These are phyloP conservation scores for Macrocybe gigantea DNA, from an alignment of 768 basidiomycete species.

Conservation along the genomic window DNA sequence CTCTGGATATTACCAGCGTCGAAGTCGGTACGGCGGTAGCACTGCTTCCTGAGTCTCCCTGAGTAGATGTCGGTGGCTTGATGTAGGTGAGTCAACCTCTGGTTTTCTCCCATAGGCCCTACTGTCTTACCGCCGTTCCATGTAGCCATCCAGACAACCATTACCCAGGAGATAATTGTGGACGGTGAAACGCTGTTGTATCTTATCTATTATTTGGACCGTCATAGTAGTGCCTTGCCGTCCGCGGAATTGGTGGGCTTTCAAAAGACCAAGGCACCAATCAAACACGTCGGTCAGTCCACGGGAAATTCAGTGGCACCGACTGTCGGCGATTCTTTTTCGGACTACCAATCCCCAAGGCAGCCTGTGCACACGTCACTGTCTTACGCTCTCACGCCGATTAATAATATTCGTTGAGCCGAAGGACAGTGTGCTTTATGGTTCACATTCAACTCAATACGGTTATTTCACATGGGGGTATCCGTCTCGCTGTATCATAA, in stretches of 20 bases:
- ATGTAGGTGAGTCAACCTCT: constrained; percentile 44
- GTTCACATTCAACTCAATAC: too few relatives aligned
- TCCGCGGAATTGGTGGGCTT: constrained; percentile 56
- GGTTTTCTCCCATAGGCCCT: constrained; percentile 12
- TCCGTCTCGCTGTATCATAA: too few relatives aligned
- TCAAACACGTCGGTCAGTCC: neutral
- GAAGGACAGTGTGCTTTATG: neutral
- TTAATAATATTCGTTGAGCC: neutral
- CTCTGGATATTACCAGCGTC: constrained; percentile 42
- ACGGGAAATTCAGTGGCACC: too few relatives aligned
- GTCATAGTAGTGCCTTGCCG: constrained; percentile 42
- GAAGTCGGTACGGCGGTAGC: constrained; percentile 47
- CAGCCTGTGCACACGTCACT: neutral
- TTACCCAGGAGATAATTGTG: constrained; percentile 67
- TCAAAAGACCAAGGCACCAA: constrained; percentile 23
- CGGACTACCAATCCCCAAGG: neutral
- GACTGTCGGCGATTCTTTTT: too few relatives aligned
- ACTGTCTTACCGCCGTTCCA: constrained; percentile 22
- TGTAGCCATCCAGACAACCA: constrained; percentile 42
- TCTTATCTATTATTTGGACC: constrained; percentile 65
- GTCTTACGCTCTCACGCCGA: neutral
- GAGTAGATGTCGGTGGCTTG: constrained; percentile 65
- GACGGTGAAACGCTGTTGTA: constrained; percentile 60
- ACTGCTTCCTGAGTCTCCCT: constrained; percentile 62
- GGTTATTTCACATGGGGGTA: too few relatives aligned